phyloP scores from a whole-genome alignment of 2,329 filamentous ascomycete genomes.

The Colletotrichum sansevieriae region DNA sequence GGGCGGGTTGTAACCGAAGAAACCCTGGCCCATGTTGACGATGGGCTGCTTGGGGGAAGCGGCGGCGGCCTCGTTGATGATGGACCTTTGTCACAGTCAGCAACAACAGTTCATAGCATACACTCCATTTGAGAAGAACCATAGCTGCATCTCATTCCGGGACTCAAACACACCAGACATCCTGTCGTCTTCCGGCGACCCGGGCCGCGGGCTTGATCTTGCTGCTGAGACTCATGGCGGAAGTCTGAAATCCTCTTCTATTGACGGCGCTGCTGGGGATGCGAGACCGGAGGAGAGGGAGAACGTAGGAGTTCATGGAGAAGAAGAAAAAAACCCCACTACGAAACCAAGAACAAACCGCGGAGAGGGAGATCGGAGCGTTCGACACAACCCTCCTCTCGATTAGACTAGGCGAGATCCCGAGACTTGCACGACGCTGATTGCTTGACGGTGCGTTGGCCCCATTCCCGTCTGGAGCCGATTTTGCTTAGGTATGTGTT shows the following conservation, averaged over 20 bases:
- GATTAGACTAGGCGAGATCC: slow-evolving; percentile 22
- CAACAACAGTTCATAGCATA: neutral
- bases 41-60: slow-evolving; percentile 74
- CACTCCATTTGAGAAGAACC: neutral
- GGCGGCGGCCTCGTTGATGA: slow-evolving; percentile 75
- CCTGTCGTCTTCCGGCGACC: slow-evolving; percentile 63
- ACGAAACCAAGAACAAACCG: neutral
- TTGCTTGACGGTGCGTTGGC: slow-evolving; percentile 30
- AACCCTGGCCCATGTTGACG: slow-evolving; percentile 76
- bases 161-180: slow-evolving; percentile 61
- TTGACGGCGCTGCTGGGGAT: slow-evolving; percentile 35
- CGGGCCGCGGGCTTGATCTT: slow-evolving; percentile 65
- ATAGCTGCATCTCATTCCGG: neutral
- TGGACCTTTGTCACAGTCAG: slow-evolving; percentile 61
- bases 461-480: slow-evolving; percentile 35
- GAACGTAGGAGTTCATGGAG: slow-evolving; percentile 38
- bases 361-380: slow-evolving; percentile 13
- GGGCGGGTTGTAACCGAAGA: slow-evolving; percentile 95
- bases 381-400: neutral
- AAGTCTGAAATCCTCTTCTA: slow-evolving; percentile 41
- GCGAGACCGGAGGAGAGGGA: slow-evolving; percentile 41
- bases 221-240: slow-evolving; percentile 57
- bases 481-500: slow-evolving; percentile 16
- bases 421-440: slow-evolving; percentile 36
- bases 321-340: neutral